Percentiles rank a stretch among this genome's conserved stretches.
These are phyloP conservation scores for Penicillium desertorum DNA, from an alignment of 495 filamentous ascomycete genomes.

Conservation along the genomic window DNA sequence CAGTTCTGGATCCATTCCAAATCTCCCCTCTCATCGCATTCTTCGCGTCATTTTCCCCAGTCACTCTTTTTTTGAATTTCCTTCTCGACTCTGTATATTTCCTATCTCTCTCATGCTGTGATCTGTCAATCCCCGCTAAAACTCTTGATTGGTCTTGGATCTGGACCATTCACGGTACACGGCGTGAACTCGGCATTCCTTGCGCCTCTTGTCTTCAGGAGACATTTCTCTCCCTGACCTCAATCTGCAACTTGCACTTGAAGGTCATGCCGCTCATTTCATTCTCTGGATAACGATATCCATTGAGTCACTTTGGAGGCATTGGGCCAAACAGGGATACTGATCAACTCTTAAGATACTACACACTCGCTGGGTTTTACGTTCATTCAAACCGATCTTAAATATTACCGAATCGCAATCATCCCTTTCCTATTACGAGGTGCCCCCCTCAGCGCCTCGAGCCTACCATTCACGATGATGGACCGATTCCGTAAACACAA, in stretches of 20 bases:
- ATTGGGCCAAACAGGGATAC: background rate
- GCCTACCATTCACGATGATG: slow-evolving; percentile 61
- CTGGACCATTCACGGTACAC: slow-evolving; percentile 15
- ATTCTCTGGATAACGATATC: slow-evolving; percentile 19
- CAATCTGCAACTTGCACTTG: slow-evolving; percentile 13
- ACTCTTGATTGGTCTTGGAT: background rate
- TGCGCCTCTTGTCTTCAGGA: slow-evolving; percentile 10
- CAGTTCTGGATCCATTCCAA: slow-evolving; percentile 16
- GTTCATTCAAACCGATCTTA: background rate
- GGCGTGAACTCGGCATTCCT: slow-evolving; percentile 8
- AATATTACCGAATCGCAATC: background rate
- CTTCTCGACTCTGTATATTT: slow-evolving; percentile 7
- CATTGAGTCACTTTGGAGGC: slow-evolving; percentile 19
- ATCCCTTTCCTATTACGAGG: slow-evolving; percentile 1
- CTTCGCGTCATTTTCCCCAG: slow-evolving; percentile 15
- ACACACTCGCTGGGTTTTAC: background rate
- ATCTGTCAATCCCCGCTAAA: slow-evolving; percentile 19
- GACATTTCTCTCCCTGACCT: slow-evolving; percentile 6
- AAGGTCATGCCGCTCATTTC: slow-evolving; percentile 30
- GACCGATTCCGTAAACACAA: slow-evolving; percentile 73
- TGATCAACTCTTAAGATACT: slow-evolving; percentile 8
- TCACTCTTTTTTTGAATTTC: slow-evolving; percentile 4
- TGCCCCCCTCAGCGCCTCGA: background rate
- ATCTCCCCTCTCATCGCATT: slow-evolving; percentile 12
- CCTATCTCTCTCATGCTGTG: slow-evolving; percentile 19